Evolutionary conservation across 176 grass and related monocot species (phyloP).

Genomic region (Tillandsia leiboldiana): DNA sequence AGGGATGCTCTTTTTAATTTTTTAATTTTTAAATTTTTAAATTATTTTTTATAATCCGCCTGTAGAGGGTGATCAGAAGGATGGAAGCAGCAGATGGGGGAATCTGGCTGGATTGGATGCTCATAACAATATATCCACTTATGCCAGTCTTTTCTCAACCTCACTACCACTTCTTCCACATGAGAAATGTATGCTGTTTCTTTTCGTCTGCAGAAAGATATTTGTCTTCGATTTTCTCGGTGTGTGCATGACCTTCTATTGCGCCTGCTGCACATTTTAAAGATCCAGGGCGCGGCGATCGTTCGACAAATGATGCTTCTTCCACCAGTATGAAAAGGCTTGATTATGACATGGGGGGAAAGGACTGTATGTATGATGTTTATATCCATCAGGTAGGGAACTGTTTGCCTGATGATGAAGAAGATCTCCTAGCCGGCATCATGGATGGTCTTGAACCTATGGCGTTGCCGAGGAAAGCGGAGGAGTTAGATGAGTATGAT

Average conservation of each 20-base stretch:
- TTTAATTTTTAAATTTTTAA: background rate
- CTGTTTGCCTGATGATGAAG: slow-evolving; percentile 43
- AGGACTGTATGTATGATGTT: slow-evolving; percentile 27
- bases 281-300: background rate
- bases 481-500: slow-evolving; percentile 46
- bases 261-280: slow-evolving; percentile 7
- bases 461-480: slow-evolving; percentile 25
- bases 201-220: background rate
- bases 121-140: slow-evolving; percentile 18
- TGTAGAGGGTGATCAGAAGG: slow-evolving; percentile 3
- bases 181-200: slow-evolving; percentile 17
- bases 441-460: slow-evolving; percentile 42
- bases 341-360: background rate
- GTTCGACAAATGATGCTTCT: slow-evolving; percentile 17
- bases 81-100: slow-evolving; percentile 27
- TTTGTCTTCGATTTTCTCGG: background rate
- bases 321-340: slow-evolving; percentile 2
- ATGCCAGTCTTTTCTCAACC: slow-evolving; percentile 32
- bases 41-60: slow-evolving; percentile 19
- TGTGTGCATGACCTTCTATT: background rate
- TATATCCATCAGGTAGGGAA: slow-evolving; percentile 22
- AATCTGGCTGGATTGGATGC: slow-evolving; percentile 17
- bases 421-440: slow-evolving; percentile 42
- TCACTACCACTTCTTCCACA: slow-evolving; percentile 30
- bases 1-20: background rate